Percentiles rank a stretch among this genome's conserved stretches.
phyloP scores from a whole-genome alignment of 345 rosid genomes.

The Hirschfeldia incana region DNA sequence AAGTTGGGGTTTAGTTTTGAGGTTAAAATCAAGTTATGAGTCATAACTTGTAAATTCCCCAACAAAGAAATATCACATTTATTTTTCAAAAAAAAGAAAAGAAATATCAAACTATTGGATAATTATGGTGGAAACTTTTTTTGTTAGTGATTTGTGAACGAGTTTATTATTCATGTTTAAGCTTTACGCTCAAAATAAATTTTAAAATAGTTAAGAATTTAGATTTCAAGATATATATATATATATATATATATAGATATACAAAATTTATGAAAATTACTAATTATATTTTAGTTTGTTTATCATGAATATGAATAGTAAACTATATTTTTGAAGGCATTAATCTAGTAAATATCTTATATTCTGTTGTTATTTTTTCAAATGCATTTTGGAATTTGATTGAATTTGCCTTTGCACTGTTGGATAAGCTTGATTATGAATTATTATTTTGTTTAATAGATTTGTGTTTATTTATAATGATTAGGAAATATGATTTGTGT shows the following conservation, averaged over 20 bases:
- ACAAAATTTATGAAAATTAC: background rate
- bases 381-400: background rate
- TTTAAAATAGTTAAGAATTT: background rate
- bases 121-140: conserved; percentile 8
- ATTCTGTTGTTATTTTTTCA: conserved; percentile 1
- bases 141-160: background rate
- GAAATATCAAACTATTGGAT: background rate
- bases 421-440: too few relatives aligned
- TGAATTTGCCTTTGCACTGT: background rate
- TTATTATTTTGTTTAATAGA: too few relatives aligned
- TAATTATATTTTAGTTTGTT: background rate
- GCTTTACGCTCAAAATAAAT: background rate
- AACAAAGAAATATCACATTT: background rate
- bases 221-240: background rate
- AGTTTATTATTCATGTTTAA: background rate
- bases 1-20: too few relatives aligned
- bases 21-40: too few relatives aligned
- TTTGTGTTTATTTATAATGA: too few relatives aligned
- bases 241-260: too few relatives aligned
- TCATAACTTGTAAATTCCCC: too few relatives aligned
- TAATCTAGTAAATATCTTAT: background rate
- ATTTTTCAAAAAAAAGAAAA: background rate
- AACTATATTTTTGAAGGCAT: background rate
- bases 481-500: too few relatives aligned
- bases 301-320: background rate